Base-by-base conservation (phyloP, 306 rosid species). In the Castanea mollissima region DNA sequence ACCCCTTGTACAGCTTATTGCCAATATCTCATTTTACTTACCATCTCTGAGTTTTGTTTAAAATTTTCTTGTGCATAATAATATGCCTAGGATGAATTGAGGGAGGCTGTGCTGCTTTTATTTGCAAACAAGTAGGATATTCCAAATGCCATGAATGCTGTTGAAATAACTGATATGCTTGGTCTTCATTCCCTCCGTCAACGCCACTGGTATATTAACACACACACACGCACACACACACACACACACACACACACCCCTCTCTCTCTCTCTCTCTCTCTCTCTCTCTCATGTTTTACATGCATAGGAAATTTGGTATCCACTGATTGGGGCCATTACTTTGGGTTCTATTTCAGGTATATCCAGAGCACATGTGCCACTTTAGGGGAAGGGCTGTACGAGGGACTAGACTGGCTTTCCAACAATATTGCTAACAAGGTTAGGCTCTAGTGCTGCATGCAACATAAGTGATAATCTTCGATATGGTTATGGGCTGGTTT, bases 351-450 rank as follows among this genome's bases (percentile, higher is more conserved):
- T 34, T 38, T 44, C 83, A 80, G 83, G 85, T 83, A 89, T 59
- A 86, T 84, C 73, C 85, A 88, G 79, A 88, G 88, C 81, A 83
- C 88, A 3, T 86, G 91, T 76, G 89, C 89, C 84, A 85, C 86
- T 57, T 88, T 88, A 44, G 88, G 89, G 29, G 88, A 88, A 82
- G 87, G 92, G 73, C 87, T 86, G 32, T 88, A 84, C 2, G 88
- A 88, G 80, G 92, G 88, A 32, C 77, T 88, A 34, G 88, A 88
- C 51, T 84, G 88, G 90, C 92, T 88, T 75, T 84, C 88, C 76
- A 88, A 84, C 86, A 88, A 88, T 34, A 84, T 88, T 55, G 85
- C 87, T 73, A 88, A 78, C 80, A 88, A 78, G 88, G 90, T 65
- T 80, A 64, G 6, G 52, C 20, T 34, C 34, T n/a, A 38, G 67